Percentiles rank a stretch among this genome's conserved stretches.
Evolutionary conservation across 202 grass and related monocot genomes (phyloP).

Genomic region (Panicum hallii): DNA sequence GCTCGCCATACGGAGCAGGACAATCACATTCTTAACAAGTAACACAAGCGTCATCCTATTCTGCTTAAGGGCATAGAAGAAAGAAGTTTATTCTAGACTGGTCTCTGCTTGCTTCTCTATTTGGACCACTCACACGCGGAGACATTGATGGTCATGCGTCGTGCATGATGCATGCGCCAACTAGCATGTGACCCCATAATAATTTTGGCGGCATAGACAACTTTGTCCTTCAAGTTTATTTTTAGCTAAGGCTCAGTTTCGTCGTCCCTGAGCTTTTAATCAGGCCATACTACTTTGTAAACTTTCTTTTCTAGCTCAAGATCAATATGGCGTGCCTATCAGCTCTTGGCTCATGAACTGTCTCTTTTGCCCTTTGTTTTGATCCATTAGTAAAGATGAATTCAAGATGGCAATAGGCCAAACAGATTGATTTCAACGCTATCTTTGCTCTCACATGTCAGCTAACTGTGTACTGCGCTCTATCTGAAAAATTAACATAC

Average conservation of each 20-base stretch:
- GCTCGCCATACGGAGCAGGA: background rate
- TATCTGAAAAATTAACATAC: background rate
- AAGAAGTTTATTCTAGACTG: slow-evolving; percentile 22
- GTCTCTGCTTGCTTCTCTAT: background rate
- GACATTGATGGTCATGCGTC: background rate
- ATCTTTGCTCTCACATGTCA: background rate
- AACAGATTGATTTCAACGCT: too few species aligned
- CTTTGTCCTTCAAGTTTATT: background rate
- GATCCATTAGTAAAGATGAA: too few species aligned
- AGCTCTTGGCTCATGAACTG: background rate
- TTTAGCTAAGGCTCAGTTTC: background rate
- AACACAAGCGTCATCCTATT: slow-evolving; percentile 43
- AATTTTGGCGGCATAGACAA: background rate
- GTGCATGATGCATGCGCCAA: background rate
- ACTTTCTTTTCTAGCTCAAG: background rate
- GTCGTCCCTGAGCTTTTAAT: background rate
- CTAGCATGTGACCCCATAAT: background rate
- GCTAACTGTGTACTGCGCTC: background rate
- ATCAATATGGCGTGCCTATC: background rate
- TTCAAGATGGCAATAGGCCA: too few species aligned
- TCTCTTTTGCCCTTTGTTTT: too few species aligned
- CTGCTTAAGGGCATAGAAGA: background rate
- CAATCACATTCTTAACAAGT: slow-evolving; percentile 48
- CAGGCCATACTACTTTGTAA: background rate
- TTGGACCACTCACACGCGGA: slow-evolving; percentile 2